Conservation (phyloP, 257 asterid genomes). For the Lavandula angustifolia region DNA sequence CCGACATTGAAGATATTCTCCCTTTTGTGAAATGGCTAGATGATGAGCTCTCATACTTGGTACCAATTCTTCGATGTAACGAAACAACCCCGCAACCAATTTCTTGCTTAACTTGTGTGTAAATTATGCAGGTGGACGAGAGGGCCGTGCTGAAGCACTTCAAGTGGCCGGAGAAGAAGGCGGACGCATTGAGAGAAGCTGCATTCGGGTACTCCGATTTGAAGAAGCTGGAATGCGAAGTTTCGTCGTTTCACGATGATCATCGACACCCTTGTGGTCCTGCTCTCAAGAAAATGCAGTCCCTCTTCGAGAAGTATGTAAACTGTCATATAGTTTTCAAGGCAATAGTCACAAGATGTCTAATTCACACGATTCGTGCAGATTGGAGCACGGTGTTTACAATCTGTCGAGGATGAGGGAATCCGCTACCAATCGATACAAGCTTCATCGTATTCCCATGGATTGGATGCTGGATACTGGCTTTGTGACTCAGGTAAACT, state of each 20-base stretch:
- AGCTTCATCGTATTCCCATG: conserved; percentile 69
- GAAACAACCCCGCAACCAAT: not conserved
- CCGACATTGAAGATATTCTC: conserved; percentile 88
- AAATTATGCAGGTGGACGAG: conserved; percentile 73
- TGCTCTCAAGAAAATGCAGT: conserved; percentile 93
- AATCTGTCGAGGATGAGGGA: conserved; percentile 89
- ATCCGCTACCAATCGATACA: conserved; percentile 70
- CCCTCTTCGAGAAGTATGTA: conserved; percentile 79
- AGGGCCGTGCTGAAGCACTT: conserved; percentile 99
- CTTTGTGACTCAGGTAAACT: conserved; percentile 66
- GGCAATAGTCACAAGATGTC: not conserved
- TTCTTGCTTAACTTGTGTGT: not conserved
- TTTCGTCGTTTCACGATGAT: conserved; percentile 71
- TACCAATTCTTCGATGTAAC: conserved; percentile 19
- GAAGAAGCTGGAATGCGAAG: conserved; percentile 85
- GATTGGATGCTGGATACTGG: conserved; percentile 95
- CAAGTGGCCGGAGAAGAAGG: conserved; percentile 94
- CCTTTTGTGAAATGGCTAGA: conserved; percentile 99
- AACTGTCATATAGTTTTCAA: too few species aligned
- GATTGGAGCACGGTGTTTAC: conserved; percentile 87
- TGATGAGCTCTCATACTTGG: conserved; percentile 93
- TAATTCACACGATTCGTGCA: conserved; percentile 31
- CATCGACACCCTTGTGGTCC: conserved; percentile 70
- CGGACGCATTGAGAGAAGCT: conserved; percentile 96
- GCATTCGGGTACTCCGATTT: conserved; percentile 93